Evolutionary conservation across 331 rosid genomes (phyloP), one percentile per base, ranked within the genome.

Genomic region (Stylosanthes scabra): DNA sequence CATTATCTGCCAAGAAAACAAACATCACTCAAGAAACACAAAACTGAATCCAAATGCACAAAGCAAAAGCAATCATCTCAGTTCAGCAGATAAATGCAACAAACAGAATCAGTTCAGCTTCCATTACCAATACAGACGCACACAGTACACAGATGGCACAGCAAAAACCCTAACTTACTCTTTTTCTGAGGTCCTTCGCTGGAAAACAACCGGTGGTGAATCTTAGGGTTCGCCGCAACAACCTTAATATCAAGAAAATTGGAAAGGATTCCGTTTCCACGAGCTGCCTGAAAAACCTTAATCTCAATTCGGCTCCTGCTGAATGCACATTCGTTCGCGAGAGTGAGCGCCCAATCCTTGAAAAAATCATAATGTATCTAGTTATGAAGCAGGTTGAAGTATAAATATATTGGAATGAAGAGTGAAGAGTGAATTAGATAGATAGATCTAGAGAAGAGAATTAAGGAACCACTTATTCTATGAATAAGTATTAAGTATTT

Each of bases 121-220:
- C 52, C 59, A 47, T 3, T 6, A 31, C 37, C 37, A 31, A 31
- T 31, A 72, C 2, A 14, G 13, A 40, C 56, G n/a, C 56, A 73
- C 6, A 27, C 51, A 15, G 9, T 7, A 28, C 11, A 12, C 3
- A 9, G 5, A 68, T n/a, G 28, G 57, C 28, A 45, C 11, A 11
- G 54, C 12, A 12, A 76, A 76, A 64, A 11, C 56, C 72, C 85
- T 77, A 78, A 87, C 98, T 90, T 72, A 93, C 98, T 90, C 86
- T 89, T 90, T 72, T 87, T 90, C 92, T 90, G 83, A 2, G 97
- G 98, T 56, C 85, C 50, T 84, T 89, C 93, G 76, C 89, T 85
- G 29, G 91, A 93, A 77, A 86, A 93, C 10, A 89, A 66, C 12
- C 97, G 91, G 46, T 59, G 69, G 37, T 86, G 76, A 54, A 84